Percentiles rank a stretch among this genome's conserved stretches.
Evolutionary conservation across 768 basidiomycete species (phyloP).

Genomic region (Multifurca ochricompacta): DNA sequence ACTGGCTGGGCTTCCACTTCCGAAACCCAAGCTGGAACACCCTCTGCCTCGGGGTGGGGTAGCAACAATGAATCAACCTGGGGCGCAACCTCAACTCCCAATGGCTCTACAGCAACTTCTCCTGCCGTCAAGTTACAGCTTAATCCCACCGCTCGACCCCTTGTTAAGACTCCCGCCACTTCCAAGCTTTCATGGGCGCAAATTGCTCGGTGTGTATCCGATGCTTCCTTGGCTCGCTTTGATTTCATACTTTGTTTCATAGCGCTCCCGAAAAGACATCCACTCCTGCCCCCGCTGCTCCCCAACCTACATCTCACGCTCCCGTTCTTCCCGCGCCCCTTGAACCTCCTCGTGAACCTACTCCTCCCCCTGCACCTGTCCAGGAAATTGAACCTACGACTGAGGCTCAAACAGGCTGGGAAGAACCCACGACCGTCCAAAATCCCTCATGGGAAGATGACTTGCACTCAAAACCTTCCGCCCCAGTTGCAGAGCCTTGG

Average conservation of each 20-base stretch:
- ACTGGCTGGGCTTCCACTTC: conserved; percentile 23
- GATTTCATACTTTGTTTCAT: conserved; percentile 9
- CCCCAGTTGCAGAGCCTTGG: conserved; percentile 32
- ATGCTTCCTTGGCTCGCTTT: background rate
- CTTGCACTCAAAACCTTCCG: conserved; percentile 33
- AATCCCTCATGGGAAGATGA: conserved; percentile 70
- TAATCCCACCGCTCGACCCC: conserved; percentile 22
- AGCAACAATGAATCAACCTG: conserved; percentile 26
- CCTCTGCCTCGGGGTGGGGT: conserved; percentile 26
- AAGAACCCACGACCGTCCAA: conserved; percentile 66
- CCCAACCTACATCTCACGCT: conserved; percentile 23
- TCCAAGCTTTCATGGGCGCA: conserved; percentile 84
- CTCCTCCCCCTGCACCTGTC: conserved; percentile 15
- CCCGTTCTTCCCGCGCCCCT: conserved; percentile 22
- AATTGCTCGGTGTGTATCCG: conserved; percentile 54
- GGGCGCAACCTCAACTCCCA: conserved; percentile 25
- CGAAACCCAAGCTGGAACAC: conserved; percentile 23
- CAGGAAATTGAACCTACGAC: conserved; percentile 31
- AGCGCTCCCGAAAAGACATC: conserved; percentile 63
- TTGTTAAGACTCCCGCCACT: conserved; percentile 53
- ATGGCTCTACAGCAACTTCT: conserved; percentile 25
- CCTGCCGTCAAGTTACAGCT: conserved; percentile 29
- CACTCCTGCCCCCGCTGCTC: conserved; percentile 30
- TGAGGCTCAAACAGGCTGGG: conserved; percentile 39
- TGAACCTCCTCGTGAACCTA: conserved; percentile 22